Base-by-base conservation (phyloP, 805 yeast species). In the Hanseniaspora thailandica region DNA sequence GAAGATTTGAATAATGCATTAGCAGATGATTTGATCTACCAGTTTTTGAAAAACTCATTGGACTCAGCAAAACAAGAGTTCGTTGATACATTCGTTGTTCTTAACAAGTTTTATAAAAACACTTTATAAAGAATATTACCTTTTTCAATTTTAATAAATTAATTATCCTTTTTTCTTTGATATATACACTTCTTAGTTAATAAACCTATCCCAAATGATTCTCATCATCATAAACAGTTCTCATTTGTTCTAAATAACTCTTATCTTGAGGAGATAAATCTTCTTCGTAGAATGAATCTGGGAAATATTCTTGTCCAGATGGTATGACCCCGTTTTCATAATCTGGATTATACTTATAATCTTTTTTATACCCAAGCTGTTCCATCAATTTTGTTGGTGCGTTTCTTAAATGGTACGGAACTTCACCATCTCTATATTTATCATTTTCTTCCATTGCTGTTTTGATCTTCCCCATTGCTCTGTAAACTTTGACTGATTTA, bases 311-410 rank as follows among this genome's bases (percentile, higher is more conserved):
- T 65, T 93, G 98, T 40, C 69, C 63, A 5, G 85, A 93, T 3
- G 46, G 46, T 50, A 70, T 64, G 5, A 13, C 25, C 0, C 97
- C 97, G 54, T 81, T 78, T 45, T 69, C 69, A 64, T 64, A 94
- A 58, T 79, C 75, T 0, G 98, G 98, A 60, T 88, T 88, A 66
- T 93, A 94, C 65, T 87, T 86, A 69, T 93, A 93, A 15, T 80
- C 82, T 52, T 82, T 77, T 17, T 85, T 83, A 64, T 89, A 90
- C 0, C 95, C 97, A 56, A 88, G 62, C 49, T 87, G 95, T 54
- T 80, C 76, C 98, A 93, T 93, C 45, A 93, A 71, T 60, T 73
- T 74, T 0, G 98, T 94, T 2, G 99, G 98, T 0, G 98, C 97
- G 65, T 93, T 94, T 58, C 97, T 75, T 35, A 93, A 71, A 66